phyloP scores from a whole-genome alignment of 1,139 yeast species.

The Meyerozyma smithsonii region DNA sequence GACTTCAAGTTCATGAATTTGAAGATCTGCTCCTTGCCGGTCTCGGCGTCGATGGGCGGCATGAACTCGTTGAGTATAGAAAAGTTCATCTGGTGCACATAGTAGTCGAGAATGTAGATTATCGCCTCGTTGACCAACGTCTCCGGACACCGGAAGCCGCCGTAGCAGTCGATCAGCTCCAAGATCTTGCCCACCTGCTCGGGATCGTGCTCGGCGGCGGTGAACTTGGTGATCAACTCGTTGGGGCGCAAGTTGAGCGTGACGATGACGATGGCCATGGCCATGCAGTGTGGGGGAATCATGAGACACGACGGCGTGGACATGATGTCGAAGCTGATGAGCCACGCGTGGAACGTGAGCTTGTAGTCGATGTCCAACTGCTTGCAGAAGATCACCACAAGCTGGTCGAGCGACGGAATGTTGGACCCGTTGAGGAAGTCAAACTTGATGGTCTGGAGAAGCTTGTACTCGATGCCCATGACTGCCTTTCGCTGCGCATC shows the following conservation, averaged over 20 bases:
- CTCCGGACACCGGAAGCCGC: constrained; percentile 46
- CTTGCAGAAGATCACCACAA: constrained; percentile 64
- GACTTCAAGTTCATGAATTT: constrained; percentile 46
- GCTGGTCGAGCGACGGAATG: constrained; percentile 56
- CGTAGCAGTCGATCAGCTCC: constrained; percentile 31
- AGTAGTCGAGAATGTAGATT: constrained; percentile 57
- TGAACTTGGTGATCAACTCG: constrained; percentile 24
- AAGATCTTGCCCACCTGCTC: constrained; percentile 19
- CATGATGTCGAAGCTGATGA: constrained; percentile 67
- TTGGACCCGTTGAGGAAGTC: constrained; percentile 59
- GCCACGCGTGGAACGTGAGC: constrained; percentile 63
- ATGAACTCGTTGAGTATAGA: constrained; percentile 21
- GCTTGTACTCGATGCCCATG: constrained; percentile 58
- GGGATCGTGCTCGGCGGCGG: constrained; percentile 14
- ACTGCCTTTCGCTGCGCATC: constrained; percentile 52
- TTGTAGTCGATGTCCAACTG: constrained; percentile 43
- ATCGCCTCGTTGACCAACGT: constrained; percentile 56
- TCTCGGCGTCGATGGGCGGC: constrained; percentile 24
- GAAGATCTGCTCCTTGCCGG: constrained; percentile 44
- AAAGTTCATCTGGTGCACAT: constrained; percentile 46
- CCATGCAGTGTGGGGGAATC: constrained; percentile 77
- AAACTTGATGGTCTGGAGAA: constrained; percentile 69
- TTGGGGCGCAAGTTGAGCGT: constrained; percentile 38
- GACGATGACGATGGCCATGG: constrained; percentile 56
- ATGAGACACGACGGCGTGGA: constrained; percentile 67